These are phyloP conservation scores for Colletotrichum sp. DNA, from an alignment of 2,329 filamentous ascomycete genomes.

Conservation along the genomic window DNA sequence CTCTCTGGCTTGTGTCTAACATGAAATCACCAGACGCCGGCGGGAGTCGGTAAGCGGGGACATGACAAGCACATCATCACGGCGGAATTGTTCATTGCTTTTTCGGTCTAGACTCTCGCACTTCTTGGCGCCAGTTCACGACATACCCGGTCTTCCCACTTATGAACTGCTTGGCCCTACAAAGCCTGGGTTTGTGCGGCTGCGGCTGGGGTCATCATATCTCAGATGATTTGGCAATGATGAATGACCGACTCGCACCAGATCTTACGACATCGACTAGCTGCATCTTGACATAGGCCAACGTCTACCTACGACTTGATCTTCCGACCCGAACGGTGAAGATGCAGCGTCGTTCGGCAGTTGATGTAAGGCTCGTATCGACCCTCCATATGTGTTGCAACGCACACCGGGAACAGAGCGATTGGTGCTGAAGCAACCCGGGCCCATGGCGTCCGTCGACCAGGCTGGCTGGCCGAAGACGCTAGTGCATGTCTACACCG, in stretches of 20 bases:
- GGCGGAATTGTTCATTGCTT: background rate
- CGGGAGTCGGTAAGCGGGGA: background rate
- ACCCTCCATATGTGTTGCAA: no score
- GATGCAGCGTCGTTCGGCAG: background rate
- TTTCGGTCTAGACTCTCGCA: background rate
- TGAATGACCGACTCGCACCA: background rate
- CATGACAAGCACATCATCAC: background rate
- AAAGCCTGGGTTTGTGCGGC: background rate
- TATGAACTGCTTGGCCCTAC: no score
- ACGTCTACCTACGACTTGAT: background rate
- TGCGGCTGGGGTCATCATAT: background rate
- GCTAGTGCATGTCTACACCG: background rate
- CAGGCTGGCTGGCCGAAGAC: background rate
- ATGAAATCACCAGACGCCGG: fast-evolving
- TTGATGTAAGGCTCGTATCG: background rate
- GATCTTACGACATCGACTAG: background rate
- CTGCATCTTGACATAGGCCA: background rate
- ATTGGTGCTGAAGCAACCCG: background rate
- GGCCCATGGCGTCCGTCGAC: background rate
- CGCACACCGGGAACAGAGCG: background rate
- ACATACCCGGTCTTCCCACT: no score
- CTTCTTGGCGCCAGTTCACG: fast-evolving
- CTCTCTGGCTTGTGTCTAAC: fast-evolving
- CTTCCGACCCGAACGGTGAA: background rate
- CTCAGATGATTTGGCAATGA: fast-evolving